phyloP scores from a whole-genome alignment of 2,329 filamentous ascomycete species.

The Xylariaceae sp. region DNA sequence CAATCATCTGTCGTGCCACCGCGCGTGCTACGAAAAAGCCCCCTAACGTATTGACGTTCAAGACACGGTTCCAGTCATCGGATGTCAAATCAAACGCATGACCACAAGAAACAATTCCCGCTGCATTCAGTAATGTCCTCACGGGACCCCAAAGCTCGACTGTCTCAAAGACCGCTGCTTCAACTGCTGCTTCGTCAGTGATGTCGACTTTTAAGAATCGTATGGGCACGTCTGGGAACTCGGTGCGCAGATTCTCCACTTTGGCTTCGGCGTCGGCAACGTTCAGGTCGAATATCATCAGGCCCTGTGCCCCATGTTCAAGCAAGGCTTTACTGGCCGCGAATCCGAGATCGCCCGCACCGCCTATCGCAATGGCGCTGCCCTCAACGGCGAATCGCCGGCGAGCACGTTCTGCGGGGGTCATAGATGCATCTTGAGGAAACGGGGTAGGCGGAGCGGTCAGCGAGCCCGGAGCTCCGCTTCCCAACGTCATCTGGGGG shows the following conservation, averaged over 20 bases:
- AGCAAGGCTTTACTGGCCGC: conserved; percentile 30
- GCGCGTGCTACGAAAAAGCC: conserved; percentile 68
- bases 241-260: conserved; percentile 43
- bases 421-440: conserved; percentile 13
- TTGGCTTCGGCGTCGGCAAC: conserved; percentile 29
- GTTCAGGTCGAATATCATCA: conserved; percentile 34
- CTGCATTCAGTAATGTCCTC: conserved; percentile 59
- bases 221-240: conserved; percentile 53
- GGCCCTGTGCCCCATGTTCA: conserved; percentile 32
- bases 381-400: conserved; percentile 30
- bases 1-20: conserved; percentile 50
- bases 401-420: conserved; percentile 24
- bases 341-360: conserved; percentile 32
- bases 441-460: conserved; percentile 28
- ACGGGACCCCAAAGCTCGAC: conserved; percentile 33
- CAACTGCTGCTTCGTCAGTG: conserved; percentile 48
- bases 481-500: conserved; percentile 27
- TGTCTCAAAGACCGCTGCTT: conserved; percentile 29
- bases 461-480: conserved; percentile 23
- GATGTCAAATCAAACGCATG: conserved; percentile 57
- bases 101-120: conserved; percentile 61
- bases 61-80: conserved; percentile 56
- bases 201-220: conserved; percentile 54
- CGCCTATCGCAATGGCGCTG: conserved; percentile 34
- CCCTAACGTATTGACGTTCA: conserved; percentile 71